Evolutionary conservation across 805 yeast species (phyloP).

Genomic region (Candida maris): DNA sequence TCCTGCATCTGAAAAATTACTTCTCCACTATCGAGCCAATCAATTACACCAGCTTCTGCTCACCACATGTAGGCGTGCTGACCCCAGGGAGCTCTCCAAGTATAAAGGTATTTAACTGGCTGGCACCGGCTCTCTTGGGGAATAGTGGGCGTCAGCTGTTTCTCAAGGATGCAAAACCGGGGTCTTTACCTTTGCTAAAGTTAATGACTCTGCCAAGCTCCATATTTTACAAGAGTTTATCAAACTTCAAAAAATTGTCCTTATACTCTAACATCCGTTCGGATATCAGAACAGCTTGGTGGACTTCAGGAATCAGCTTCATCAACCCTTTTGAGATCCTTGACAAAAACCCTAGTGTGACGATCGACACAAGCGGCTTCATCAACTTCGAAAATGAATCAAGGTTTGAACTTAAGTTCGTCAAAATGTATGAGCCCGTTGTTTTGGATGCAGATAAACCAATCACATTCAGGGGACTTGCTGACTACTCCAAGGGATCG

Average conservation of each 20-base stretch:
- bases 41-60: constrained; percentile 56
- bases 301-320: constrained; percentile 68
- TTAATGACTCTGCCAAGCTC: constrained; percentile 65
- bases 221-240: constrained; percentile 54
- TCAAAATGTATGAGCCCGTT: constrained; percentile 53
- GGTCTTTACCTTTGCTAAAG: constrained; percentile 48
- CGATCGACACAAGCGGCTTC: constrained; percentile 41
- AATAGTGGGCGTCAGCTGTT: constrained; percentile 75
- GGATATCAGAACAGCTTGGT: constrained; percentile 80
- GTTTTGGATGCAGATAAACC: constrained; percentile 51
- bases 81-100: constrained; percentile 55
- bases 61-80: constrained; percentile 67
- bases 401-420: constrained; percentile 39
- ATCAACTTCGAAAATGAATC: constrained; percentile 36
- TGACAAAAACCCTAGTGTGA: constrained; percentile 30
- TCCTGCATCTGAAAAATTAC: constrained; percentile 48
- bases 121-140: constrained; percentile 66
- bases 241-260: constrained; percentile 47
- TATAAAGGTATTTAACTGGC: constrained; percentile 52
- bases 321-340: constrained; percentile 54
- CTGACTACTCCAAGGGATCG: constrained; percentile 9
- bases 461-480: constrained; percentile 29
- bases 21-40: constrained; percentile 56
- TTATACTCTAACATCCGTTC: constrained; percentile 75
- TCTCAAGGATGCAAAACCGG: constrained; percentile 41